Evolutionary conservation across 371 early-diverging fungal genomes (phyloP).

Genomic region (Rhizomucor miehei): DNA sequence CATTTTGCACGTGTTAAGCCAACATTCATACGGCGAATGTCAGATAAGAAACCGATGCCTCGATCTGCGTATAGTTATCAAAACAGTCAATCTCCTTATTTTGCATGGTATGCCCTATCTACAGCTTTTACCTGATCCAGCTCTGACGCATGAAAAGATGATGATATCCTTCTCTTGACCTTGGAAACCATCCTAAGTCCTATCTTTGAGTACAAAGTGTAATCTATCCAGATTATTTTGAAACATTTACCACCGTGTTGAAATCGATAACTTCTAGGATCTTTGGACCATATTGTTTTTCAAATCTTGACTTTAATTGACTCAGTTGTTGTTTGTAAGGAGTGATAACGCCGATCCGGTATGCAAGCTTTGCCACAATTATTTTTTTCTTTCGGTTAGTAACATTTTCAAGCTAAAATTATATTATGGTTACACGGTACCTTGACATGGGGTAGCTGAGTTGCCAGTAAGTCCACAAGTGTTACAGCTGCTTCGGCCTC

Average conservation of each 20-base stretch:
- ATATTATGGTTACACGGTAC: conserved; percentile 31
- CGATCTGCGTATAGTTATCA: conserved; percentile 23
- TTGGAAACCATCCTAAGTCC: conserved; percentile 91
- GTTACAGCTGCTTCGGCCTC: conserved; percentile 79
- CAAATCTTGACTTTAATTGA: conserved; percentile 67
- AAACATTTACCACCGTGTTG: conserved; percentile 72
- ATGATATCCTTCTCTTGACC: conserved; percentile 98
- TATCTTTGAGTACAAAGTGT: neutral
- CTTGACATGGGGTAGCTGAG: conserved; percentile 51
- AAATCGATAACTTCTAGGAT: conserved; percentile 82
- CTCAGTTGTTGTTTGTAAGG: conserved; percentile 89
- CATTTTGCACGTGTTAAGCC: conserved; percentile 91
- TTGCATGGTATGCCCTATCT: too few species aligned
- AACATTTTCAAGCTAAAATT: conserved; percentile 4
- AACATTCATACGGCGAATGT: conserved; percentile 92
- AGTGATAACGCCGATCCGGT: conserved; percentile 85
- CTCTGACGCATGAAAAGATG: conserved; percentile 94
- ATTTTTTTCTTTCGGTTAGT: too few species aligned
- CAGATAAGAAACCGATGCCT: conserved; percentile 92
- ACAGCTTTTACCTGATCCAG: conserved; percentile 47
- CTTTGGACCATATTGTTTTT: conserved; percentile 54
- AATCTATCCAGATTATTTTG: neutral
- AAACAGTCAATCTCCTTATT: too few species aligned
- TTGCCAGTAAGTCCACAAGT: conserved; percentile 64
- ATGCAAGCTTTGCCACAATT: conserved; percentile 63